Evolutionary conservation across 2,329 filamentous ascomycete genomes (phyloP), one percentile per base, ranked within the genome.

Genomic region (Neoascochyta sp.): DNA sequence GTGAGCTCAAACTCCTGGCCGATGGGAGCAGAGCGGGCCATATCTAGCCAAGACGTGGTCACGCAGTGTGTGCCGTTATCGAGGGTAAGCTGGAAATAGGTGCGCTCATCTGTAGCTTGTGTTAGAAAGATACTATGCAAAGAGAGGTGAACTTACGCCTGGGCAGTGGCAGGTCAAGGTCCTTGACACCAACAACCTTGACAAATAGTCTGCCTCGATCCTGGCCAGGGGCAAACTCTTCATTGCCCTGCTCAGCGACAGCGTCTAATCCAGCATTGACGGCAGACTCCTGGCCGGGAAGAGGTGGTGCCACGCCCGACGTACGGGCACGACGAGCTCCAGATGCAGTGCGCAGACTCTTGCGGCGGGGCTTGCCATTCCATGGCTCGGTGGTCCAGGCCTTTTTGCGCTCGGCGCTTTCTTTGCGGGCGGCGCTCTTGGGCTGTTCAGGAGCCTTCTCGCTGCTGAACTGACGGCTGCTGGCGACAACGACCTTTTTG

Each of bases 61-160:
- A 98, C 92, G 54, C 92, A 98, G 62, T 98, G 92, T 1, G 98
- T 78, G 15, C 92, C 92, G 45, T 98, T 98, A 64, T 98, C 92
- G n/a, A 98, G 75, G 0, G 92, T 98, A 8, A 98, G 75, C 50
- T 90, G 89, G 68, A 98, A 98, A 76, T 86, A 92, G 3, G 86
- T 86, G 32, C 86, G 81, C 65, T 96, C 89, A 54, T 84, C 86
- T 92, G 44, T 6, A 27, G 24, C 5, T 4, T 26, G 7, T 24
- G 43, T 60, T 28, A 50, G 36, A 25, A 34, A 33, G 35, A 9
- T 16, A 11, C 31, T 9, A 5, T 19, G 9, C 3, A 20, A 22
- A 10, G 9, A 16, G 9, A 12, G 15, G 11, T n/a, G 21, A 18
- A 60, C 83, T 74, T 75, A 92, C 87, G 90, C 67, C 82, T 85